Percentiles rank a stretch among this genome's conserved stretches.
These are phyloP conservation scores for Stentor coeruleus DNA, from an alignment of 73 alveolate genomes.

Conservation along the genomic window DNA sequence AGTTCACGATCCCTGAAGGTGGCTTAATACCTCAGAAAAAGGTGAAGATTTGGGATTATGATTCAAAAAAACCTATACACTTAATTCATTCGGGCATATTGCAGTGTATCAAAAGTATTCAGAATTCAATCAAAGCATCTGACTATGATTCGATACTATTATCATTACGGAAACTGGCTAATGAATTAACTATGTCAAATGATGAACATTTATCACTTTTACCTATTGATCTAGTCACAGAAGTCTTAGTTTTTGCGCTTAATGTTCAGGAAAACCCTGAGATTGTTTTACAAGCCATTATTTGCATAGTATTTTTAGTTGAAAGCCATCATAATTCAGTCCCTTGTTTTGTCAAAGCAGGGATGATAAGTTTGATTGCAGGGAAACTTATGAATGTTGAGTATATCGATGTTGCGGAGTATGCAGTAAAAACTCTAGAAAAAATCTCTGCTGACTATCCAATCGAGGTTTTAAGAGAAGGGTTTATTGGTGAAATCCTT, in stretches of 20 bases:
- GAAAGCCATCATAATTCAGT: neutral
- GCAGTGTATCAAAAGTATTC: neutral
- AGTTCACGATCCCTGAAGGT: neutral
- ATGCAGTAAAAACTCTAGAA: slow-evolving; percentile 53
- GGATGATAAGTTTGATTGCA: slow-evolving; percentile 34
- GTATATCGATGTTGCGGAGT: slow-evolving; percentile 57
- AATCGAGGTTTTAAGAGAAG: slow-evolving; percentile 41
- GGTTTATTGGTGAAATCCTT: slow-evolving; percentile 30
- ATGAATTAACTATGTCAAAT: neutral
- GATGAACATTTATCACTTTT: neutral
- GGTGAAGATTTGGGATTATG: neutral
- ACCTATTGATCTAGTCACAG: neutral
- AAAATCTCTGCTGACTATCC: slow-evolving; percentile 53
- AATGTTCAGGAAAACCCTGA: slow-evolving; percentile 12
- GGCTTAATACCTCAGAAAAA: neutral
- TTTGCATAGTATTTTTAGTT: neutral
- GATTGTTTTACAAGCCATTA: neutral
- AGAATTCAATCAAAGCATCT: neutral
- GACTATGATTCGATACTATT: neutral
- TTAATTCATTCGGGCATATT: neutral
- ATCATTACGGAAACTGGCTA: neutral
- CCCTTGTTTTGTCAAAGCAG: slow-evolving; percentile 31
- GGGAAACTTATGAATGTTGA: slow-evolving; percentile 46
- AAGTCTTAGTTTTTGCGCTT: neutral
- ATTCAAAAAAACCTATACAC: neutral